Percentiles rank a stretch among this genome's conserved stretches.
phyloP scores from a whole-genome alignment of 495 filamentous ascomycete genomes.

The Geopyxis carbonaria region DNA sequence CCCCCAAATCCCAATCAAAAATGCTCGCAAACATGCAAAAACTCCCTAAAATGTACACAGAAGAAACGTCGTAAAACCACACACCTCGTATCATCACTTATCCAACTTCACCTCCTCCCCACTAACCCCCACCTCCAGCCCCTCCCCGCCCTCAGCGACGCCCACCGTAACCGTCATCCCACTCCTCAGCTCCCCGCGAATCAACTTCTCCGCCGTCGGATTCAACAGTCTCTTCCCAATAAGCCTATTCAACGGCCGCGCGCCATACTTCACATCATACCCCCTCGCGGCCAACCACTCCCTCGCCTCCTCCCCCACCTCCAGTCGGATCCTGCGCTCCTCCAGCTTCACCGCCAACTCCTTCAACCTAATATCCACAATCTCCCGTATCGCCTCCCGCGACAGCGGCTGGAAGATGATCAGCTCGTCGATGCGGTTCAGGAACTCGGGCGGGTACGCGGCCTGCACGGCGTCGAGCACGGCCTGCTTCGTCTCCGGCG shows the following conservation, averaged over 20 bases:
- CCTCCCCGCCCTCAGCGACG: conserved; percentile 39
- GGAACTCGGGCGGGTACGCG: conserved; percentile 78
- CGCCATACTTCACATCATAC: conserved; percentile 82
- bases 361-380: conserved; percentile 76
- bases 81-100: not conserved
- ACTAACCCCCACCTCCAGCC: conserved; percentile 34
- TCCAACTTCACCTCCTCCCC: conserved; percentile 7
- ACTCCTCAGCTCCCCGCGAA: conserved; percentile 59
- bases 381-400: conserved; percentile 61
- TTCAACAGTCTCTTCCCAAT: conserved; percentile 82
- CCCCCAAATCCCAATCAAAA: no score
- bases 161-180: conserved; percentile 55
- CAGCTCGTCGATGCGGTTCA: conserved; percentile 93
- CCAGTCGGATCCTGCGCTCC: conserved; percentile 64
- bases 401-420: conserved; percentile 85
- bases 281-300: conserved; percentile 74
- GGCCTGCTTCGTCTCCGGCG: conserved; percentile 45
- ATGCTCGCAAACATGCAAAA: no score
- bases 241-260: conserved; percentile 79
- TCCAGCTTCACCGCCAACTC: conserved; percentile 74
- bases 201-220: conserved; percentile 75
- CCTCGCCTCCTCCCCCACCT: conserved; percentile 53
- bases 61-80: no score
- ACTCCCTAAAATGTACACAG: no score
- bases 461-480: conserved; percentile 77